Conservation (phyloP, 2,329 filamentous ascomycete genomes). For the Pyrenochaeta sp. region DNA sequence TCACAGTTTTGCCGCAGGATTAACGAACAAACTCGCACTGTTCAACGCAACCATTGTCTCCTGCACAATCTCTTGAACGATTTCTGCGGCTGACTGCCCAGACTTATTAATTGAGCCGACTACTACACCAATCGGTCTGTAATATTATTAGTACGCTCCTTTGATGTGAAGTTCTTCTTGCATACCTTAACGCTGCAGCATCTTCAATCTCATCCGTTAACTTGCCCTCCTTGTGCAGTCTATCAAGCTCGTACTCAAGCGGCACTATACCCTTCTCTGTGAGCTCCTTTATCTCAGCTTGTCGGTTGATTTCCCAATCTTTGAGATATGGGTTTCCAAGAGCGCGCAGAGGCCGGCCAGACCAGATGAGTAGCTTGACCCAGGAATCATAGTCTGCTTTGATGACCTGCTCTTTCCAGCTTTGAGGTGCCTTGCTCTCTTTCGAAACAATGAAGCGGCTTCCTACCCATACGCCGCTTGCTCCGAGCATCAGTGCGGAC, state of each 20-base stretch:
- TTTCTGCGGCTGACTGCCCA: slow-evolving; percentile 30
- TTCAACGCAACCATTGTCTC: slow-evolving; percentile 30
- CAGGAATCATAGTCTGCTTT: slow-evolving; percentile 31
- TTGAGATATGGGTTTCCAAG: slow-evolving; percentile 32
- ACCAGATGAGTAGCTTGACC: slow-evolving; percentile 32
- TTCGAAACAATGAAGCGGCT: slow-evolving; percentile 34
- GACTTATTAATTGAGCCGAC: slow-evolving; percentile 33
- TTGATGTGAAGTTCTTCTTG: background rate
- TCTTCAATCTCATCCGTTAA: slow-evolving; percentile 42
- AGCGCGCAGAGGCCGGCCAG: slow-evolving; percentile 33
- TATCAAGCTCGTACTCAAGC: slow-evolving; percentile 32
- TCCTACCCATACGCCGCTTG: slow-evolving; percentile 39
- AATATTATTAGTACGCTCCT: background rate
- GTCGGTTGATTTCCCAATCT: slow-evolving; percentile 37
- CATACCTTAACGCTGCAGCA: slow-evolving; percentile 30
- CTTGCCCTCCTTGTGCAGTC: slow-evolving; percentile 34
- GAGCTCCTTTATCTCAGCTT: slow-evolving; percentile 35
- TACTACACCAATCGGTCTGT: slow-evolving; percentile 35
- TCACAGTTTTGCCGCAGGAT: slow-evolving; percentile 26
- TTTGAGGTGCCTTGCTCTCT: slow-evolving; percentile 28
- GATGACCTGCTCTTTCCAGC: slow-evolving; percentile 30
- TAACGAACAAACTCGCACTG: slow-evolving; percentile 21
- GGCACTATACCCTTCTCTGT: slow-evolving; percentile 30
- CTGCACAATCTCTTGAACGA: slow-evolving; percentile 36
- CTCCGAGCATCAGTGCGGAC: slow-evolving; percentile 35